Conservation (phyloP, 768 basidiomycete genomes). For the Sutorius australiensis region DNA sequence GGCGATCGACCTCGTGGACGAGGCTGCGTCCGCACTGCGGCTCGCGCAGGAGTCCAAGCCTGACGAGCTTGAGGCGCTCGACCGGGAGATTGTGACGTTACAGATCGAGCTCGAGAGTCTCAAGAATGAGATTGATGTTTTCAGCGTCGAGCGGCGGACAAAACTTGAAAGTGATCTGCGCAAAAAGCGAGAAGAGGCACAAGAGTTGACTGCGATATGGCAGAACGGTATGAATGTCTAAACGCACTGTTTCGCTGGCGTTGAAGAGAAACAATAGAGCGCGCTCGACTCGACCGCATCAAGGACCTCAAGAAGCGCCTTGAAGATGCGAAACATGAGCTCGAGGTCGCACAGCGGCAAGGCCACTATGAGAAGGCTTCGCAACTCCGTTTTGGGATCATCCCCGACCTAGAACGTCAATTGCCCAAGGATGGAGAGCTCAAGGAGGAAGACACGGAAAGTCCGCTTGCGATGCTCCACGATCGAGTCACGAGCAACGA, state of each 20-base stretch:
- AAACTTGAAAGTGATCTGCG: slow-evolving; percentile 65
- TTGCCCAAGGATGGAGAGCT: slow-evolving; percentile 53
- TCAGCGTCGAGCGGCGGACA: slow-evolving; percentile 68
- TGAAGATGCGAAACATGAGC: slow-evolving; percentile 79
- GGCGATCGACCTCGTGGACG: slow-evolving; percentile 89
- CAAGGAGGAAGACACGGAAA: slow-evolving; percentile 40
- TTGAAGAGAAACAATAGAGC: slow-evolving; percentile 40
- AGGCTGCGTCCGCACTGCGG: slow-evolving; percentile 82
- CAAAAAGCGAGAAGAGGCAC: slow-evolving; percentile 59
- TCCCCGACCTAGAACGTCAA: slow-evolving; percentile 73
- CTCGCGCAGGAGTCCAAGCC: slow-evolving; percentile 89
- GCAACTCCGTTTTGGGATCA: slow-evolving; percentile 77
- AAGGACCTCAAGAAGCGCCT: slow-evolving; percentile 72
- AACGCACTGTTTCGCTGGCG: not conserved
- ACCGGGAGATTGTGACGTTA: slow-evolving; percentile 79
- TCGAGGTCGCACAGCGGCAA: slow-evolving; percentile 85
- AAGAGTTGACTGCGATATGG: slow-evolving; percentile 63
- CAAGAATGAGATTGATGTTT: slow-evolving; percentile 83
- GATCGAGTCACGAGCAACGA: slow-evolving; percentile 88
- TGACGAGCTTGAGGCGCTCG: slow-evolving; percentile 75
- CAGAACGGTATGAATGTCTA: slow-evolving; percentile 47
- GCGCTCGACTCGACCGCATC: slow-evolving; percentile 60
- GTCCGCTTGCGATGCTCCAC: slow-evolving; percentile 64
- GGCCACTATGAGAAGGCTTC: slow-evolving; percentile 85
- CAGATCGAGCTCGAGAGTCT: slow-evolving; percentile 89